A percentile compares a stretch with the other conserved stretches of the same genome.
These are phyloP conservation scores for Flaveria floridana DNA, from an alignment of 140 eudicot genomes.

Conservation along the genomic window DNA sequence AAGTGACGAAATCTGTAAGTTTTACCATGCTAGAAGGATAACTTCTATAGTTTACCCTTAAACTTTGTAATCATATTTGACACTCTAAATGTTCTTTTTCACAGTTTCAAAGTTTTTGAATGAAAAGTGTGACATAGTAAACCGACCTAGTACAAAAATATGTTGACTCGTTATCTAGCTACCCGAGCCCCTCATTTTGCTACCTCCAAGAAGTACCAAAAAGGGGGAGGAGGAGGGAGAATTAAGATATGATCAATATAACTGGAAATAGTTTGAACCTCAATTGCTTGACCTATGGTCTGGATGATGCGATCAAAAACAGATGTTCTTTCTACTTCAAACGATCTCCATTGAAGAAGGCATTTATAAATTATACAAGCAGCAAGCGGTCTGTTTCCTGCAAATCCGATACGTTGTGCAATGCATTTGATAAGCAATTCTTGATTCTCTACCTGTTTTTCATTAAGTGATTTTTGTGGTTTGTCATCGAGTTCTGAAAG, in stretches of 20 bases:
- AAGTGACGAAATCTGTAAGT: not conserved
- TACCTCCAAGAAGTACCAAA: slow-evolving; percentile 1
- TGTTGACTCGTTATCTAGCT: not conserved
- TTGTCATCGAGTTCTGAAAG: slow-evolving; percentile 71
- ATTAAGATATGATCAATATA: not conserved
- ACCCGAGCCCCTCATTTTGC: not conserved
- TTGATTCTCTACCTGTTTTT: slow-evolving; percentile 85
- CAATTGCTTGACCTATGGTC: slow-evolving; percentile 89
- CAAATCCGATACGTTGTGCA: slow-evolving; percentile 72
- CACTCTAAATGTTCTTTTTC: not conserved
- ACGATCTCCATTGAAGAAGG: slow-evolving; percentile 95
- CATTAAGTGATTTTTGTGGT: slow-evolving; percentile 92
- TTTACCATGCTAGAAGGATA: not conserved
- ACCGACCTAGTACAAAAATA: not conserved
- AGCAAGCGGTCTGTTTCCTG: slow-evolving; percentile 74
- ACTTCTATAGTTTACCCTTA: not conserved
- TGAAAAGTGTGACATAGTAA: not conserved
- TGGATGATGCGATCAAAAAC: slow-evolving; percentile 90
- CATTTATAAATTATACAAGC: slow-evolving; percentile 91
- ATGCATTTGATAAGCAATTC: slow-evolving; percentile 79
- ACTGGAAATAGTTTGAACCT: slow-evolving; percentile 47
- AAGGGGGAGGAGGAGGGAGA: not conserved
- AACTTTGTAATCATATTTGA: not conserved
- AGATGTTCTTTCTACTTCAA: slow-evolving; percentile 89
- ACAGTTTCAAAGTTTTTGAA: not conserved